Conservation (phyloP, 371 early-diverging fungal genomes). For the Saksenaea oblongispora region DNA sequence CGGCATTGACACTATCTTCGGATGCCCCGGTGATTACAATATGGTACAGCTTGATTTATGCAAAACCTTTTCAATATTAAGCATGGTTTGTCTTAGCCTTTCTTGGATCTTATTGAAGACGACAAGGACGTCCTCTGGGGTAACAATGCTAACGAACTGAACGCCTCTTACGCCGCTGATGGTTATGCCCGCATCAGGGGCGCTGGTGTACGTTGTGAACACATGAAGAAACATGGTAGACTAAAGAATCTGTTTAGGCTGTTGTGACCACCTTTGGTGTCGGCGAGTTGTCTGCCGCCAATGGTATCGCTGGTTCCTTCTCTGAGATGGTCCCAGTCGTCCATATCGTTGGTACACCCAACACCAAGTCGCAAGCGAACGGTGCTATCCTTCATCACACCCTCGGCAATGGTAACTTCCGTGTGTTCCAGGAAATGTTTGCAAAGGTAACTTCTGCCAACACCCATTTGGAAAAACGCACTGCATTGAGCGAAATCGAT, state of each 20-base stretch:
- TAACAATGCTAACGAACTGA: conserved; percentile 45
- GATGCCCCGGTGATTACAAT: conserved; percentile 54
- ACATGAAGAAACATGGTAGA: background rate
- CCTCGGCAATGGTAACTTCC: conserved; percentile 56
- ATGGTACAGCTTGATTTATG: conserved; percentile 26
- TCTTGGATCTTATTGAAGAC: conserved; percentile 39
- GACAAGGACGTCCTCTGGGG: conserved; percentile 39
- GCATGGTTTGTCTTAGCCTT: conserved; percentile 17
- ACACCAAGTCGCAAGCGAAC: conserved; percentile 32
- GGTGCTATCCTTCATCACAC: conserved; percentile 55
- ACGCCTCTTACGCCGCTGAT: conserved; percentile 56
- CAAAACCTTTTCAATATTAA: background rate
- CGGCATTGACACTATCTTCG: conserved; percentile 44
- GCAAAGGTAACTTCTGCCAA: conserved; percentile 42
- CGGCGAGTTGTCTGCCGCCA: conserved; percentile 54
- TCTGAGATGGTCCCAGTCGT: conserved; percentile 58
- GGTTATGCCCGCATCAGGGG: conserved; percentile 52
- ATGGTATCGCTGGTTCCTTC: conserved; percentile 57
- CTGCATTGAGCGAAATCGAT: conserved; percentile 45
- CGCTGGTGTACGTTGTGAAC: conserved; percentile 16
- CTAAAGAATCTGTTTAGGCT: conserved; percentile 12
- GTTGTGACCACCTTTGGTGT: conserved; percentile 61
- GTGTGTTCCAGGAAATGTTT: conserved; percentile 41
- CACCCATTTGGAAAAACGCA: conserved; percentile 25
- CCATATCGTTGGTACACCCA: conserved; percentile 56